These are phyloP conservation scores for Colletotrichum sp. DNA, from an alignment of 2,329 filamentous ascomycete genomes.

Conservation along the genomic window DNA sequence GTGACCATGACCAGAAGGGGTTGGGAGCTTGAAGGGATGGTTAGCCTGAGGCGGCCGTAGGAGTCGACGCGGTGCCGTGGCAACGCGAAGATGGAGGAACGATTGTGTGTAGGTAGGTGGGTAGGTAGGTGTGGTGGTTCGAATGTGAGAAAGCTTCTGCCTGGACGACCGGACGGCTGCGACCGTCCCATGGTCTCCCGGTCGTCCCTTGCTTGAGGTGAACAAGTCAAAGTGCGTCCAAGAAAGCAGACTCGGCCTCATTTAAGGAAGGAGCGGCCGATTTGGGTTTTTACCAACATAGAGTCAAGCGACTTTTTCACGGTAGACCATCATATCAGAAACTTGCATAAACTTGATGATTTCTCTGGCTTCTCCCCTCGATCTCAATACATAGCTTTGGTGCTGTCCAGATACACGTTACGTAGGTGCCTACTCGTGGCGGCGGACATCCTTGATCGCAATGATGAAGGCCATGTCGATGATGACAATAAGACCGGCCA, in stretches of 20 bases:
- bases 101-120: neutral
- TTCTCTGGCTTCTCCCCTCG: neutral
- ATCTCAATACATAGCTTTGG: neutral
- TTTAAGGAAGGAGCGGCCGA: neutral
- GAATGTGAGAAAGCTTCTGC: neutral
- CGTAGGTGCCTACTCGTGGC: neutral
- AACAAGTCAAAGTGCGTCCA: neutral
- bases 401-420: neutral
- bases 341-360: neutral
- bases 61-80: neutral
- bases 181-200: accelerated
- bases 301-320: neutral
- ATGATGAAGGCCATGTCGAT: neutral
- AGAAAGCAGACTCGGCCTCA: neutral
- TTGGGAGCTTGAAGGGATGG: neutral
- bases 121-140: neutral
- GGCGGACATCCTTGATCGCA: neutral
- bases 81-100: neutral
- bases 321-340: neutral
- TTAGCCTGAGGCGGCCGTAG: neutral
- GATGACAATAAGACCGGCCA: neutral
- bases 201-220: neutral
- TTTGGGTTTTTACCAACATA: neutral
- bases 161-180: neutral
- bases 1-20: neutral